Conservation (phyloP, 352 stramenopile genomes). For the Globisporangium paroecandrum region DNA sequence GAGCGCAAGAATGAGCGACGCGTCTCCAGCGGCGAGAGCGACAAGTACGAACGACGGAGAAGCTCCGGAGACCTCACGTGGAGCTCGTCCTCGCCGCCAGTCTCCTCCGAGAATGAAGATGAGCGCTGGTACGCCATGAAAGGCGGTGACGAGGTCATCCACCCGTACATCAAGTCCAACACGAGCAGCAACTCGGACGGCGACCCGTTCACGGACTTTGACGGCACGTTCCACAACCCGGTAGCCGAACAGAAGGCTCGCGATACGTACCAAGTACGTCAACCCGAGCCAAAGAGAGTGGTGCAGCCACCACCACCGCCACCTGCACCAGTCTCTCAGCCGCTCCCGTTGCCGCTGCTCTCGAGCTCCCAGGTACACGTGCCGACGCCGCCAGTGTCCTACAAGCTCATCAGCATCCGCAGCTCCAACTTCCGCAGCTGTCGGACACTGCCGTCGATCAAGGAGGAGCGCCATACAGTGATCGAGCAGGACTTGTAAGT, state of each 20-base stretch:
- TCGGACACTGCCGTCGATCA: slow-evolving; percentile 35
- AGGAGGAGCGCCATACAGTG: slow-evolving; percentile 25
- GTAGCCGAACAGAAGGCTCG: background rate
- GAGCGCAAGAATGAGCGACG: slow-evolving; percentile 6
- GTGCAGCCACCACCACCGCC: background rate
- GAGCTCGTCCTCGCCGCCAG: slow-evolving; percentile 15
- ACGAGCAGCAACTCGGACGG: slow-evolving; percentile 14
- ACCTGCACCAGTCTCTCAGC: background rate
- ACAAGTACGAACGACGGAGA: slow-evolving; percentile 15
- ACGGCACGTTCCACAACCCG: slow-evolving; percentile 18
- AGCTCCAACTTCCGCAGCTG: slow-evolving; percentile 35
- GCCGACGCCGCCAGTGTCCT: slow-evolving; percentile 17
- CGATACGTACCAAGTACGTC: background rate
- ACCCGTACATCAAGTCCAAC: slow-evolving; percentile 15
- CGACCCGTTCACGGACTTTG: slow-evolving; percentile 20
- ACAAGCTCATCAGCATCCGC: slow-evolving; percentile 57
- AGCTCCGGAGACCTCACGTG: slow-evolving; percentile 18
- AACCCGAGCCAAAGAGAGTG: background rate
- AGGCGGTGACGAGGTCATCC: slow-evolving; percentile 3
- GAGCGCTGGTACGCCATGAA: slow-evolving; percentile 23
- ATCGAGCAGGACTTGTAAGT: slow-evolving; percentile 13
- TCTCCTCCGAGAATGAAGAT: slow-evolving; percentile 12
- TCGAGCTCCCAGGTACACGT: slow-evolving; percentile 3
- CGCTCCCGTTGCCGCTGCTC: background rate
- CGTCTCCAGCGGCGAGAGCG: background rate